Evolutionary conservation across 805 yeast species (phyloP), one percentile per base, ranked within the genome.

Genomic region (Schizosaccharomyces japonicus): DNA sequence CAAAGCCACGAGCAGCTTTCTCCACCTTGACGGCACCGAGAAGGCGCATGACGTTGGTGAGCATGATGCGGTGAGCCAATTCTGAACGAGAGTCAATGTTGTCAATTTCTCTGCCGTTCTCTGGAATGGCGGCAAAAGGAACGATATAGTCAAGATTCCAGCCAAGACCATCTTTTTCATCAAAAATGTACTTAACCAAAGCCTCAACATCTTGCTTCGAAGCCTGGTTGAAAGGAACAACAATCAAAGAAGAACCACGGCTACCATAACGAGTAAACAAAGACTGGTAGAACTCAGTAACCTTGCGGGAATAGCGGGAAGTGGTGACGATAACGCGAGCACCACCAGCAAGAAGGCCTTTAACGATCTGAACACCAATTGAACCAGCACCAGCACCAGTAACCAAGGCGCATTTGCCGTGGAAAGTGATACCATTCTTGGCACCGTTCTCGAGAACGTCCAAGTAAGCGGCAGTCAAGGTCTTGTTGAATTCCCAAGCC

Each of bases 321-420:
- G 99, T 90, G 45, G 99, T 90, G 49, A 87, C 94, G 60, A 90
- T 69, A 56, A 85, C 95, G 64, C 80, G 82, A 45, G 98, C 96
- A 70, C 99, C 99, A 67, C 98, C 98, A 59, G 87, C 76, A 49
- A 90, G 70, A 60, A 90, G 70, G 54, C 98, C 98, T 68, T 82
- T 92, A 61, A 90, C 71, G 55, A 90, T 74, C 65, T 90, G 95
- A 52, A 95, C 95, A 68, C 96, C 98, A 60, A 90, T 90, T 47
- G 98, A 90, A 49, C 96, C 98, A 45, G 82, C 85, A 70, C 98
- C 98, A 47, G 96, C 96, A 71, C 98, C 98, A 45, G 98, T 90
- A 54, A 90, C 70, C 58, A 90, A 73, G 47, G 85, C 95, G 55
- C 77, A 76, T 65, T 84, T 90, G 62, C 76, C 82, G 62, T 78